phyloP scores from a whole-genome alignment of 371 early-diverging fungal genomes.

The Rhizopus arrhizus region DNA sequence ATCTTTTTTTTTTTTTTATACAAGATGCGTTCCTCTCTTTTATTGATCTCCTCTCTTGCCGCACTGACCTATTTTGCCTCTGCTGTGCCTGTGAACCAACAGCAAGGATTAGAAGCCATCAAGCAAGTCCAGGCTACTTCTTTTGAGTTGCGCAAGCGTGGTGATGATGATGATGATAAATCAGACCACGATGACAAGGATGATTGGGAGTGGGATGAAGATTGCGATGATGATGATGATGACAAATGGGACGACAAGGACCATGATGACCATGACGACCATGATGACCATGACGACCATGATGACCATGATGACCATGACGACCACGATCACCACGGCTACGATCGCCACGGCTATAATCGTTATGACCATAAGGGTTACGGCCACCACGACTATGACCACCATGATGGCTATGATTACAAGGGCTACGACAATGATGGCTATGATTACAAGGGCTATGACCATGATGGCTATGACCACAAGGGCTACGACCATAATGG shows the following conservation, averaged over 20 bases:
- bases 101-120: background rate
- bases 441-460: background rate
- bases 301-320: background rate
- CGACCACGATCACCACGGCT: background rate
- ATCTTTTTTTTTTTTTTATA: background rate
- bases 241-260: background rate
- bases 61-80: background rate
- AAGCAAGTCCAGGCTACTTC: background rate
- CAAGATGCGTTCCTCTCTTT: constrained; percentile 8
- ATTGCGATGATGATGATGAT: background rate
- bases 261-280: too few species aligned
- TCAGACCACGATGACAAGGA: background rate
- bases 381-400: too few species aligned
- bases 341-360: too few species aligned
- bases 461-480: background rate
- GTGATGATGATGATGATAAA: background rate
- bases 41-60: constrained; percentile 1
- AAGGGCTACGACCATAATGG: background rate
- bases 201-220: background rate
- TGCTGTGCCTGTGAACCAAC: background rate
- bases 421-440: background rate
- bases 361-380: background rate
- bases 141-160: background rate
- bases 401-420: background rate
- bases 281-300: background rate